Conservation (phyloP, 805 yeast species). For the Myxozyma lipomycoides region DNA sequence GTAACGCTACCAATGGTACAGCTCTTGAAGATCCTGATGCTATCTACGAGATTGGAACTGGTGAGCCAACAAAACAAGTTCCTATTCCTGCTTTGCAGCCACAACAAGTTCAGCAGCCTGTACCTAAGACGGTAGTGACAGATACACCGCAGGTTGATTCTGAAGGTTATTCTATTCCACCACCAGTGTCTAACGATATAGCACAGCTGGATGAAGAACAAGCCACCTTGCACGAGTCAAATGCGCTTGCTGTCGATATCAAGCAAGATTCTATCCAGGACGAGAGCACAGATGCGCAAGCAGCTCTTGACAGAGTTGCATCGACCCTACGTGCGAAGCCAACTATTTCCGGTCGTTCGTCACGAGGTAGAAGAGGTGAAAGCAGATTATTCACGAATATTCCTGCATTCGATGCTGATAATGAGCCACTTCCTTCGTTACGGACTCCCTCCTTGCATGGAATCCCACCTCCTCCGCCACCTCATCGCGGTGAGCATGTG, state of each 20-base stretch:
- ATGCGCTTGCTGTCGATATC: slow-evolving; percentile 20
- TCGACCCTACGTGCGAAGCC: slow-evolving; percentile 34
- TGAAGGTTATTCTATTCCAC: slow-evolving; percentile 27
- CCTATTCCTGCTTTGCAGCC: background rate
- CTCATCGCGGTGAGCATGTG: slow-evolving; percentile 10
- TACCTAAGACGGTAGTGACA: too few relatives aligned
- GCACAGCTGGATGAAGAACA: slow-evolving; percentile 13
- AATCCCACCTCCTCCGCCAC: slow-evolving; percentile 21
- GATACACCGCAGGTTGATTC: too few relatives aligned
- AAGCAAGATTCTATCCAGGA: slow-evolving; percentile 31
- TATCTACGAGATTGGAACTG: slow-evolving; percentile 14
- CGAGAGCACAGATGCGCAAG: slow-evolving; percentile 31
- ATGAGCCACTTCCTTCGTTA: slow-evolving; percentile 4
- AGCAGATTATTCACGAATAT: slow-evolving; percentile 33
- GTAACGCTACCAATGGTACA: slow-evolving; percentile 1
- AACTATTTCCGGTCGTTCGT: slow-evolving; percentile 32
- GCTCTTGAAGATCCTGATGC: slow-evolving; percentile 17
- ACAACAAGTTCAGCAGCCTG: slow-evolving; percentile 3
- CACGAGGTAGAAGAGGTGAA: slow-evolving; percentile 34
- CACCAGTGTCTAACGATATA: slow-evolving; percentile 28
- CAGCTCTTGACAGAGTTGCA: slow-evolving; percentile 35
- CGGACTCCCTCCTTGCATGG: slow-evolving; percentile 5
- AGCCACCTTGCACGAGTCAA: slow-evolving; percentile 12
- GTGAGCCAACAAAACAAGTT: background rate
- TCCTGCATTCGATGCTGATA: too few relatives aligned